Percentiles rank a stretch among this genome's conserved stretches.
These are phyloP conservation scores for Schoenoplectus triqueter DNA, from an alignment of 202 grass and related monocot genomes.

Conservation along the genomic window DNA sequence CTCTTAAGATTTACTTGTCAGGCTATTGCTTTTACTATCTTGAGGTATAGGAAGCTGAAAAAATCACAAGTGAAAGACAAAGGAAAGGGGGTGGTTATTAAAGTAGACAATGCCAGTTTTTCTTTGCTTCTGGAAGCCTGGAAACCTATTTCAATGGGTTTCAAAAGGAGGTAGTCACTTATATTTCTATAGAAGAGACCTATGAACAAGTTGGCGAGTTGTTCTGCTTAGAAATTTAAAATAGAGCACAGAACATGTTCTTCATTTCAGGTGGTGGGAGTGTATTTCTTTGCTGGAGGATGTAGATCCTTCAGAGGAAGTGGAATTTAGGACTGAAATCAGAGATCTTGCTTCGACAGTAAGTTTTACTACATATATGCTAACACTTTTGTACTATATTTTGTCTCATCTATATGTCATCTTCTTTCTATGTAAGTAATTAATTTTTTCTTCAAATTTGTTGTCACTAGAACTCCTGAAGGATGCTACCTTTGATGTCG, in stretches of 20 bases:
- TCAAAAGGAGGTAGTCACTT: slow-evolving; percentile 75
- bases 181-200: background rate
- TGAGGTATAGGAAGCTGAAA: slow-evolving; percentile 87
- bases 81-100: slow-evolving; percentile 45
- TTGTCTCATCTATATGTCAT: slow-evolving; percentile 11
- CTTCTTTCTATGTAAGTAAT: slow-evolving; percentile 23
- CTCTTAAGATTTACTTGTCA: slow-evolving; percentile 49
- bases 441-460: slow-evolving; percentile 35
- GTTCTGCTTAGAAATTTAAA: slow-evolving; percentile 19
- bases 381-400: slow-evolving; percentile 2
- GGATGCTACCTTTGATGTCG: slow-evolving; percentile 79
- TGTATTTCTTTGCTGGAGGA: slow-evolving; percentile 88
- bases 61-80: slow-evolving; percentile 35
- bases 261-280: slow-evolving; percentile 92
- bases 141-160: slow-evolving; percentile 94
- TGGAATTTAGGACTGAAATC: slow-evolving; percentile 76
- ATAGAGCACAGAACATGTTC: background rate
- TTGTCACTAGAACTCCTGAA: slow-evolving; percentile 90
- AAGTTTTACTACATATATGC: slow-evolving; percentile 44
- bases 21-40: slow-evolving; percentile 81
- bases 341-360: slow-evolving; percentile 81
- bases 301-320: slow-evolving; percentile 68
- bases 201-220: background rate
- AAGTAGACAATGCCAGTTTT: slow-evolving; percentile 61
- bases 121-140: slow-evolving; percentile 89